Evolutionary conservation across 2,329 filamentous ascomycete genomes (phyloP).

Genomic region (Phyllosticta citrichinensis): DNA sequence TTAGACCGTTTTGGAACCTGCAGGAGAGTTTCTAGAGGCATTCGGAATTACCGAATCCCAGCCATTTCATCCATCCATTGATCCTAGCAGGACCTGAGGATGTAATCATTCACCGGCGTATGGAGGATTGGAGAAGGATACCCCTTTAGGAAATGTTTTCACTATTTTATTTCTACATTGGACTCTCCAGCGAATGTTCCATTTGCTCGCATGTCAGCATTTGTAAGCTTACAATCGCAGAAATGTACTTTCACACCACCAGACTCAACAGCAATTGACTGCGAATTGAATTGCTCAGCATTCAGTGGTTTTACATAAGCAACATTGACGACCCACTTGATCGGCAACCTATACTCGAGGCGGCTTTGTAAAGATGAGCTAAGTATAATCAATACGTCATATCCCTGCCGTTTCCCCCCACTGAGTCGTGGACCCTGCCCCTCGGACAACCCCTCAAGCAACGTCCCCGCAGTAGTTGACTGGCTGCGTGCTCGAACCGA

Average conservation of each 20-base stretch:
- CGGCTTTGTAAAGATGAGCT: background rate
- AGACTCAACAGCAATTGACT: background rate
- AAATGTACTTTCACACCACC: background rate
- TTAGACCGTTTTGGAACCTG: background rate
- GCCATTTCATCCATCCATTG: background rate
- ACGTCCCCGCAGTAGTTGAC: background rate
- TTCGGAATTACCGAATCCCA: background rate
- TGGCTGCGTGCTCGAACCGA: background rate
- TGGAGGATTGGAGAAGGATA: background rate
- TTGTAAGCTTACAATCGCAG: background rate
- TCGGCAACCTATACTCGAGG: background rate
- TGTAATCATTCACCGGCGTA: background rate
- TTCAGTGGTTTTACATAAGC: background rate
- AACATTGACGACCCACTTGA: background rate
- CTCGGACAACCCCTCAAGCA: background rate
- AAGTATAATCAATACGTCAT: background rate
- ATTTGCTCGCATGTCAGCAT: background rate
- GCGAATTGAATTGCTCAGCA: background rate
- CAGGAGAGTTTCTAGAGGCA: background rate
- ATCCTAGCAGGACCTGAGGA: background rate
- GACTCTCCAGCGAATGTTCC: background rate
- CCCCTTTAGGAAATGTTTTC: background rate
- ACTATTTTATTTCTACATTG: background rate
- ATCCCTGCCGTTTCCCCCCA: background rate
- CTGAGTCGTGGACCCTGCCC: background rate